A percentile compares a stretch with the other conserved stretches of the same genome.
phyloP scores from a whole-genome alignment of 768 basidiomycete genomes.

The Leccinum uliginosum region DNA sequence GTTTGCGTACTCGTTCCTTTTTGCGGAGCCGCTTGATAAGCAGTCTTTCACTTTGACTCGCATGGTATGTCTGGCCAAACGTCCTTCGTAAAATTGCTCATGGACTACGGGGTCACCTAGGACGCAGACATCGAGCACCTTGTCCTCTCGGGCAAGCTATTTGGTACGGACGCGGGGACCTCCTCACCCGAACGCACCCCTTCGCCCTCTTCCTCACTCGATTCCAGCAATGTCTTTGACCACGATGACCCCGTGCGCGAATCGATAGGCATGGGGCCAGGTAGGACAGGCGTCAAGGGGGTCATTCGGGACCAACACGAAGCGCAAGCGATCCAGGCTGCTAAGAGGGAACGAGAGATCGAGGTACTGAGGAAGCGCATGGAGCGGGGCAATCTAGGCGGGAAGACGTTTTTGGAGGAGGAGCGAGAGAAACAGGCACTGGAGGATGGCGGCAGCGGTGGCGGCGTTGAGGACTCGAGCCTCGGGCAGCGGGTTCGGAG shows the following conservation, averaged over 20 bases:
- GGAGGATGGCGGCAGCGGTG: slow-evolving; percentile 32
- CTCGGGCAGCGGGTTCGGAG: slow-evolving; percentile 18
- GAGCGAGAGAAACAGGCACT: slow-evolving; percentile 51
- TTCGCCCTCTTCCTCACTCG: slow-evolving; percentile 40
- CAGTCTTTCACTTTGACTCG: background rate
- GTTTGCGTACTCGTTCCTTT: background rate
- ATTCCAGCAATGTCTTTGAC: slow-evolving; percentile 23
- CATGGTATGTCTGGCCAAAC: slow-evolving; percentile 13
- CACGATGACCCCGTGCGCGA: slow-evolving; percentile 33
- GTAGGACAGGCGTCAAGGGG: slow-evolving; percentile 84
- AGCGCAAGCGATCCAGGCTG: slow-evolving; percentile 52
- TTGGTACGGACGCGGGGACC: slow-evolving; percentile 49
- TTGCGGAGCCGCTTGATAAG: slow-evolving; percentile 16
- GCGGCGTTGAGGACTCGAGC: background rate
- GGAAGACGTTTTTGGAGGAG: slow-evolving; percentile 75
- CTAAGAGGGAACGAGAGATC: slow-evolving; percentile 48
- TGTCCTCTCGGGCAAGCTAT: slow-evolving; percentile 75
- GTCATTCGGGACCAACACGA: slow-evolving; percentile 81
- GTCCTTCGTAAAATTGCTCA: background rate
- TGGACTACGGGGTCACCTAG: slow-evolving; percentile 16
- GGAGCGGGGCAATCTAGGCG: slow-evolving; percentile 63
- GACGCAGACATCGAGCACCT: slow-evolving; percentile 60
- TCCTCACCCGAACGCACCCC: slow-evolving; percentile 63
- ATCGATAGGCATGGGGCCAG: slow-evolving; percentile 81
- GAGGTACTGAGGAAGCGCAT: slow-evolving; percentile 50